phyloP scores from a whole-genome alignment of 2,329 filamentous ascomycete genomes.

The Clathrospora elynae region DNA sequence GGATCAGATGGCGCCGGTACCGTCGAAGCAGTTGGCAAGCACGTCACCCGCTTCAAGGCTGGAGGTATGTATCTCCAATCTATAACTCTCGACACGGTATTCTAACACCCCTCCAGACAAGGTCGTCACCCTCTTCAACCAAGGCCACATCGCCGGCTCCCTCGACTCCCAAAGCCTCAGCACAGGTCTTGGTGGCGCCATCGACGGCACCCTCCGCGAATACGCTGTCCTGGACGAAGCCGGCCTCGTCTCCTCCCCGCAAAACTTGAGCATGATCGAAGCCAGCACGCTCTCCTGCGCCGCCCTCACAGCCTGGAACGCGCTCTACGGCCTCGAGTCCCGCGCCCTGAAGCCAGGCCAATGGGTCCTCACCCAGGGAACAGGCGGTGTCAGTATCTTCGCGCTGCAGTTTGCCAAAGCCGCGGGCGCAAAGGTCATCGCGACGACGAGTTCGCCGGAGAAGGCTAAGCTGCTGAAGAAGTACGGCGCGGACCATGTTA shows the following conservation, averaged over 20 bases:
- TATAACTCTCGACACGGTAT: not conserved
- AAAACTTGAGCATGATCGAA: conserved; percentile 56
- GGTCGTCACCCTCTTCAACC: conserved; percentile 68
- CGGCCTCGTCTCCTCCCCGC: conserved; percentile 68
- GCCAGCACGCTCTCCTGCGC: conserved; percentile 56
- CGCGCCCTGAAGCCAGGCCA: conserved; percentile 46
- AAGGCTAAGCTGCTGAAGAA: conserved; percentile 59
- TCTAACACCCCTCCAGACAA: conserved; percentile 50
- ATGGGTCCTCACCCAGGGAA: conserved; percentile 70
- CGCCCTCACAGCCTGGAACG: conserved; percentile 58
- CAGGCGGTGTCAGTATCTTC: conserved; percentile 70
- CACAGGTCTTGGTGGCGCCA: conserved; percentile 69
- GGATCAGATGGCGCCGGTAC: conserved; percentile 60
- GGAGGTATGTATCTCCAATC: conserved; percentile 43
- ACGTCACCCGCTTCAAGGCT: conserved; percentile 61
- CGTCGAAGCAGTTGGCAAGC: conserved; percentile 59
- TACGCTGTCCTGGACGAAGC: conserved; percentile 70
- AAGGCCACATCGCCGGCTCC: conserved; percentile 59
- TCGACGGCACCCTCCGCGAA: conserved; percentile 71
- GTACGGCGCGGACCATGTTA: conserved; percentile 61
- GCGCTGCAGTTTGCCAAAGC: conserved; percentile 63
- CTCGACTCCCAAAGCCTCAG: conserved; percentile 47
- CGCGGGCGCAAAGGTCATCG: conserved; percentile 61
- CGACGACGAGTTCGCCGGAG: conserved; percentile 59
- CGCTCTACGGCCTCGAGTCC: conserved; percentile 56